These are phyloP conservation scores for Ganoderma leucocontextum DNA, from an alignment of 1,284 basidiomycete genomes.

Conservation along the genomic window DNA sequence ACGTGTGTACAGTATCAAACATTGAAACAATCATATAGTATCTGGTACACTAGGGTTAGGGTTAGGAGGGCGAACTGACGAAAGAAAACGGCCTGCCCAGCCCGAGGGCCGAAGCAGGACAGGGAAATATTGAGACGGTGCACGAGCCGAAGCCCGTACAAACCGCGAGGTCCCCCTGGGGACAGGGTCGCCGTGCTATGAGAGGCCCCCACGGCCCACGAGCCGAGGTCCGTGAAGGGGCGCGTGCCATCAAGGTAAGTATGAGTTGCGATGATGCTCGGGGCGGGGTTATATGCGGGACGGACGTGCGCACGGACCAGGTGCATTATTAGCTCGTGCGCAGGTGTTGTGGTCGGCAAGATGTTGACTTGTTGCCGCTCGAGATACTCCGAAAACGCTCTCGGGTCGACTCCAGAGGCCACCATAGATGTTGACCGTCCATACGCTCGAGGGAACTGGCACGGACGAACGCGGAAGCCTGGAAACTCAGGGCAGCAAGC, in stretches of 20 bases:
- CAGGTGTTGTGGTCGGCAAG: not conserved
- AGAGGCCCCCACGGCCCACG: slow-evolving; percentile 53
- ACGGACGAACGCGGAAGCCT: too few species aligned
- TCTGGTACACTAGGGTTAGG: slow-evolving; percentile 36
- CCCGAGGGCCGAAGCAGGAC: slow-evolving; percentile 60
- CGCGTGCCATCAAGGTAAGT: slow-evolving; percentile 49
- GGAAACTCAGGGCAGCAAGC: too few species aligned
- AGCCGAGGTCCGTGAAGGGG: slow-evolving; percentile 48
- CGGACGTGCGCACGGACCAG: slow-evolving; percentile 2
- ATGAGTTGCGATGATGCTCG: slow-evolving; percentile 36
- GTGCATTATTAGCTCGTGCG: not conserved
- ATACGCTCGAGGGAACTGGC: too few species aligned
- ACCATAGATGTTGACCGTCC: too few species aligned
- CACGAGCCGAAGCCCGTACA: slow-evolving; percentile 72
- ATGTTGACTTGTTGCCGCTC: not conserved
- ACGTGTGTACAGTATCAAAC: too few species aligned
- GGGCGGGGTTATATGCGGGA: not conserved
- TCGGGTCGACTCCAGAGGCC: too few species aligned
- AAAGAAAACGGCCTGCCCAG: slow-evolving; percentile 43
- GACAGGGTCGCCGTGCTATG: slow-evolving; percentile 79
- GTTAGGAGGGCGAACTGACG: slow-evolving; percentile 34
- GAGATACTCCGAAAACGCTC: too few species aligned
- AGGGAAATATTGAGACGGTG: slow-evolving; percentile 76
- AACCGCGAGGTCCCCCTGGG: slow-evolving; percentile 53
- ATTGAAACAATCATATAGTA: too few species aligned